These are phyloP conservation scores for Pezicula rhizophila DNA, from an alignment of 2,329 filamentous ascomycete species.

Conservation along the genomic window DNA sequence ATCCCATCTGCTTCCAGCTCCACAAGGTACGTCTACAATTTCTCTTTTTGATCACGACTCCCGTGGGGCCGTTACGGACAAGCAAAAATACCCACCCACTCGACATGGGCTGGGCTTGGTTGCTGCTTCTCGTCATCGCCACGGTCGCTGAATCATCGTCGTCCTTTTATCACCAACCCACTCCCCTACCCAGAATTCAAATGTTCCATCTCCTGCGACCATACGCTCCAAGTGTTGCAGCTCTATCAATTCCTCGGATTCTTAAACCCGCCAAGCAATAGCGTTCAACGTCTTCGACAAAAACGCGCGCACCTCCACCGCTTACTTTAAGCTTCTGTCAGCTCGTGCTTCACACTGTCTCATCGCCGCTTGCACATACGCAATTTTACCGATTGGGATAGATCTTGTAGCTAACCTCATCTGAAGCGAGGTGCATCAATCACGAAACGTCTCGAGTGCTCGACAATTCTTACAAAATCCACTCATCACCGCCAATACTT, in stretches of 20 bases:
- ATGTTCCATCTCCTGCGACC: no score
- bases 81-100: no score
- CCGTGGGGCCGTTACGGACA: no score
- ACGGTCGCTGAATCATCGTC: no score
- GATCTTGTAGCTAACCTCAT: slow-evolving; percentile 20
- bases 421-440: slow-evolving; percentile 22
- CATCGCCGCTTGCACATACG: slow-evolving; percentile 16
- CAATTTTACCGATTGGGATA: slow-evolving; percentile 9
- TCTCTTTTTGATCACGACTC: no score
- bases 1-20: no score
- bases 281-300: no score
- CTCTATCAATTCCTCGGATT: background rate
- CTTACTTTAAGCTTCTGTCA: slow-evolving; percentile 23
- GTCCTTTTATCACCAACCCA: no score
- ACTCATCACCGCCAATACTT: slow-evolving; percentile 8
- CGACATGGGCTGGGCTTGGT: no score
- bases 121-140: no score
- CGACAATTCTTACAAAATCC: slow-evolving; percentile 11
- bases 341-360: slow-evolving; percentile 22
- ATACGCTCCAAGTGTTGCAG: background rate
- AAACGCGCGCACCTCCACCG: background rate
- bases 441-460: slow-evolving; percentile 18
- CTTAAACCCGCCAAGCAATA: background rate
- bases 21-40: no score
- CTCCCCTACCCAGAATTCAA: no score